These are phyloP conservation scores for Caryopteris hybrid DNA, from an alignment of 305 asterid species.

Conservation along the genomic window DNA sequence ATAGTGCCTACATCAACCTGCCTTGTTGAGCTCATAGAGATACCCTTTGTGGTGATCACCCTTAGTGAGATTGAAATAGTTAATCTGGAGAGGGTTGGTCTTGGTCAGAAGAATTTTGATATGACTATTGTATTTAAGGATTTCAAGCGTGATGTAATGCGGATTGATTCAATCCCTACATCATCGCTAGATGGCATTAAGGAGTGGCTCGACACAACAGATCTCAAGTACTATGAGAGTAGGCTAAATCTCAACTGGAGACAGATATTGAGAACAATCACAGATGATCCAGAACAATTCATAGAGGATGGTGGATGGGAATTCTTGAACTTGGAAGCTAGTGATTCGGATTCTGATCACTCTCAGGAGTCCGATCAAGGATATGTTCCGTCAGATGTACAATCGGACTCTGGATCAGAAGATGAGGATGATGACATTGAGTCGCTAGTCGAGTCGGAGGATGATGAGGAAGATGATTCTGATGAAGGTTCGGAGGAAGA, in stretches of 20 bases:
- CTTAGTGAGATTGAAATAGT: slow-evolving; percentile 77
- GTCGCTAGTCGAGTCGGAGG: slow-evolving; percentile 79
- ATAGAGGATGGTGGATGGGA: slow-evolving; percentile 88
- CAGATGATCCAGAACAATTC: slow-evolving; percentile 68
- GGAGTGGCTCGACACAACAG: slow-evolving; percentile 84
- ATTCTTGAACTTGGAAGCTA: slow-evolving; percentile 69
- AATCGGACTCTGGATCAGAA: slow-evolving; percentile 66
- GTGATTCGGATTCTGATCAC: slow-evolving; percentile 60
- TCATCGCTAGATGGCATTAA: slow-evolving; percentile 66
- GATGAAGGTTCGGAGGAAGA: slow-evolving; percentile 56
- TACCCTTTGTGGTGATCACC: slow-evolving; percentile 66
- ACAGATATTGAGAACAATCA: slow-evolving; percentile 58
- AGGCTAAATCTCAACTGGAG: slow-evolving; percentile 82
- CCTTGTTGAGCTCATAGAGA: slow-evolving; percentile 77
- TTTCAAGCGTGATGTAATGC: slow-evolving; percentile 67
- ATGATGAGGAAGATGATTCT: slow-evolving; percentile 45
- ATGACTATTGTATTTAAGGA: slow-evolving; percentile 83
- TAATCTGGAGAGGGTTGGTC: slow-evolving; percentile 79
- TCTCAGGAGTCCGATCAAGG: slow-evolving; percentile 65
- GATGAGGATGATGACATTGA: slow-evolving; percentile 65
- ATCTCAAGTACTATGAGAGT: slow-evolving; percentile 78
- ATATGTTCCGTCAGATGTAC: slow-evolving; percentile 66
- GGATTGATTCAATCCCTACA: slow-evolving; percentile 76
- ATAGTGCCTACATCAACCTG: slow-evolving; percentile 76
- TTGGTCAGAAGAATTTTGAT: slow-evolving; percentile 86